Conservation (phyloP, 306 rosid genomes). For the Castanea mollissima region DNA sequence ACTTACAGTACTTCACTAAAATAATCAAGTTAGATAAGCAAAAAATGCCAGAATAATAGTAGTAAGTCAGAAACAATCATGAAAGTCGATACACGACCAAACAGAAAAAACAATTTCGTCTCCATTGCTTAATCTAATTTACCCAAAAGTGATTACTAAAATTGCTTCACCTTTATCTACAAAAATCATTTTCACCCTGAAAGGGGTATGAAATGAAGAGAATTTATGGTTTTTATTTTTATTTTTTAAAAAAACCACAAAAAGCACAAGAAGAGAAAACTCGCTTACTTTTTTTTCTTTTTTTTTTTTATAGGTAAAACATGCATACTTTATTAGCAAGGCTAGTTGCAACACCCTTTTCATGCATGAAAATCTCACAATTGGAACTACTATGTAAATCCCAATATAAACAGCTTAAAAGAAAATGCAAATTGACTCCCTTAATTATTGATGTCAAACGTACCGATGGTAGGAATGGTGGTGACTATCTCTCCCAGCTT, state of each 20-base stretch:
- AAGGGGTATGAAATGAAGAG: background rate
- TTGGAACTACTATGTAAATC: background rate
- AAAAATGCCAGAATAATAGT: background rate
- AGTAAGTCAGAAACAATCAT: background rate
- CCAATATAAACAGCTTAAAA: background rate
- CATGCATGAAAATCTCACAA: background rate
- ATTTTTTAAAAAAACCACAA: background rate
- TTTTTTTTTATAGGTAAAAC: background rate
- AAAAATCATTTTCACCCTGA: background rate
- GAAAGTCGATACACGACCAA: background rate
- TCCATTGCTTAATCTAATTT: background rate
- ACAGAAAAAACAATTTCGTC: background rate
- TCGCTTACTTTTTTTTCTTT: background rate
- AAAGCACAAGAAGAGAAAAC: background rate
- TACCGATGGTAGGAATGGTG: slow-evolving; percentile 95
- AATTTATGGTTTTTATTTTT: too few species aligned
- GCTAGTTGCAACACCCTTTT: too few species aligned
- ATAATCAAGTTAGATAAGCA: background rate
- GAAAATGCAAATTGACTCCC: background rate
- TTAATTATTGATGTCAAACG: background rate
- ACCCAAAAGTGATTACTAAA: background rate
- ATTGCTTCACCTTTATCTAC: background rate
- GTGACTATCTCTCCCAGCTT: slow-evolving; percentile 93
- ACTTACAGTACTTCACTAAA: background rate
- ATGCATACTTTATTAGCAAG: too few species aligned